These are phyloP conservation scores for Pilaira anomala DNA, from an alignment of 192 early-diverging fungal genomes.

Conservation along the genomic window DNA sequence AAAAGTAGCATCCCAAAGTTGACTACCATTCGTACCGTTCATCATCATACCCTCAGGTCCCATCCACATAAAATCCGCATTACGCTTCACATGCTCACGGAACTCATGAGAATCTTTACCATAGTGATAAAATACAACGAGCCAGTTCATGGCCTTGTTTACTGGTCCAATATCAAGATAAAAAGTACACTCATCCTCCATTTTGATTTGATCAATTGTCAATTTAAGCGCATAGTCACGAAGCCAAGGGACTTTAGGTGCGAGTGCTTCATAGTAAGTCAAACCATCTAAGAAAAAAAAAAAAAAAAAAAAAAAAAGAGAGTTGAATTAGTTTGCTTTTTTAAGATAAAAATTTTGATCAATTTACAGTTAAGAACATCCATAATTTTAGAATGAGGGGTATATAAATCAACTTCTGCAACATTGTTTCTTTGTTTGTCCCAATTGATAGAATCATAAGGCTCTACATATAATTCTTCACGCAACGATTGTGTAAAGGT, in stretches of 20 bases:
- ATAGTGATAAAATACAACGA: constrained; percentile 81
- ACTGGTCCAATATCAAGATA: constrained; percentile 92
- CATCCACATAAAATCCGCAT: constrained; percentile 93
- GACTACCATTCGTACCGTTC: constrained; percentile 95
- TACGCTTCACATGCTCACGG: constrained; percentile 63
- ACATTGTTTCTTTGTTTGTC: constrained; percentile 76
- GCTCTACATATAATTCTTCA: constrained; percentile 85
- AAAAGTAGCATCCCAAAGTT: constrained; percentile 95
- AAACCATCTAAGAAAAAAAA: constrained; percentile 43
- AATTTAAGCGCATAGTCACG: constrained; percentile 71
- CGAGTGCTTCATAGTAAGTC: constrained; percentile 73
- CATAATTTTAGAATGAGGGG: constrained; percentile 76
- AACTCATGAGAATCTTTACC: constrained; percentile 83
- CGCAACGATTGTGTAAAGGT: constrained; percentile 75
- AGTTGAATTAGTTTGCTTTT: background rate
- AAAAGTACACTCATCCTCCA: constrained; percentile 88
- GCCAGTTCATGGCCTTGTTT: constrained; percentile 91
- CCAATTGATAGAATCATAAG: constrained; percentile 89
- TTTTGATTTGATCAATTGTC: constrained; percentile 75
- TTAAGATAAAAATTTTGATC: background rate
- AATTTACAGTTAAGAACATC: constrained; percentile 70
- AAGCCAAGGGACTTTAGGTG: constrained; percentile 40
- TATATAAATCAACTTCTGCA: constrained; percentile 75
- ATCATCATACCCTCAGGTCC: constrained; percentile 85
- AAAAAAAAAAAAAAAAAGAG: constrained; percentile 20